Evolutionary conservation across 768 basidiomycete species (phyloP), one percentile per base, ranked within the genome.

Genomic region (Lactarius akahatsu): DNA sequence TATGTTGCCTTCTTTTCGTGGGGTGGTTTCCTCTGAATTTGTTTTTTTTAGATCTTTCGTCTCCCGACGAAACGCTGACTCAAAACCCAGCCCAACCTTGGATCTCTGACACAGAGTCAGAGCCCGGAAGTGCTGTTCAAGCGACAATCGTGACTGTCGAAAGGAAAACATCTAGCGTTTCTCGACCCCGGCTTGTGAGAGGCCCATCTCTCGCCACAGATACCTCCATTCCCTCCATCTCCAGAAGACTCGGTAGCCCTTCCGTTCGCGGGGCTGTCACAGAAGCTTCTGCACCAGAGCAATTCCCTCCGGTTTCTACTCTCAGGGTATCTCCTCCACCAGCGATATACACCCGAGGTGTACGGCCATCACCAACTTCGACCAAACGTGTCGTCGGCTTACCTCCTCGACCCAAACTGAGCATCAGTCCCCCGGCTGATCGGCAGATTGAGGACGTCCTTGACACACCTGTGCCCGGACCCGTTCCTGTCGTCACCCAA

Each of bases 11-110:
- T 69, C 40, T 5, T 45, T 10, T 59, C 23, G n/a, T n/a, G 40
- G 32, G 16, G 15, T 45, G 2, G n/a, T 26, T 57, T 18, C 5
- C 11, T 4, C 57, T 69, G 18, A 61, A 32, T 13, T 32, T 23
- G 2, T n/a, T 11, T 59, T 23, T 32, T 36, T 30, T 54, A 82
- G 81, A 75, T 66, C 57, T 81, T 59, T 77, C 78, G 4, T 72
- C 74, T 20, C 78, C 77, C 1, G 69, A 63, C 16, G 68, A 64
- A 50, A 63, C 66, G 43, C 18, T 36, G 54, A n/a, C 56, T 61
- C 63, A 38, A n/a, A 26, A 38, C 28, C 20, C 52, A 16, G 26
- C 18, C 40, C 57, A 61, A 28, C 28, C 26, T 57, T 59, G n/a
- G 28, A 18, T 58, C 11, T 59, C 58, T 16, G 59, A 67, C 30